Percentiles rank a stretch among this genome's conserved stretches.
These are phyloP conservation scores for Geopyxis carbonaria DNA, from an alignment of 495 filamentous ascomycete genomes.

Conservation along the genomic window DNA sequence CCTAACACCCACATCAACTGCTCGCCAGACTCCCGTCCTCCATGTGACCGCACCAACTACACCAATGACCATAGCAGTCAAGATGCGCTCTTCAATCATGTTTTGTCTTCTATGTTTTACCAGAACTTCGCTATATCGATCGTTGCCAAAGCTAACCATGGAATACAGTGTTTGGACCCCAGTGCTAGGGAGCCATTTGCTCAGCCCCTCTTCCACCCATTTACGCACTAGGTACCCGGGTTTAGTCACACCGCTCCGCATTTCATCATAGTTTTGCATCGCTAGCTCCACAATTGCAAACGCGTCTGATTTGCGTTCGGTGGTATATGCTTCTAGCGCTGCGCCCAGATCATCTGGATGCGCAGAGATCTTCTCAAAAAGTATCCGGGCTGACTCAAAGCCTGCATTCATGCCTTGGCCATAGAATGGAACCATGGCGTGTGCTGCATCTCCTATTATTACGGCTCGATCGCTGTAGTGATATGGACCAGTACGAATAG, in stretches of 20 bases:
- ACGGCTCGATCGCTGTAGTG: conserved; percentile 62
- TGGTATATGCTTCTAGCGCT: conserved; percentile 59
- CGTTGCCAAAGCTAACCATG: conserved; percentile 82
- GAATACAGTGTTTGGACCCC: conserved; percentile 88
- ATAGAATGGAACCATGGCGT: conserved; percentile 96
- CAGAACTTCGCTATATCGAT: conserved; percentile 73
- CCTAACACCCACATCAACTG: background rate
- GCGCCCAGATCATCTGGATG: conserved; percentile 31
- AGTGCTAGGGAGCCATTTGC: conserved; percentile 51
- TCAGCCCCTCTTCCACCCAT: conserved; percentile 66
- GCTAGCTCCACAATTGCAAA: conserved; percentile 87
- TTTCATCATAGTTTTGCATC: conserved; percentile 80
- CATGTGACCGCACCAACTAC: conserved; percentile 4
- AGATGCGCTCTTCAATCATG: conserved; percentile 33
- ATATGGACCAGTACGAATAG: conserved; percentile 49
- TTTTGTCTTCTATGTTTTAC: conserved; percentile 51
- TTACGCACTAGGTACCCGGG: conserved; percentile 64
- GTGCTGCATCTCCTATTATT: conserved; percentile 84
- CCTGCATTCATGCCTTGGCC: conserved; percentile 80
- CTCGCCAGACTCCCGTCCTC: conserved; percentile 1
- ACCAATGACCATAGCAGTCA: conserved; percentile 19
- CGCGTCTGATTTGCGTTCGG: conserved; percentile 54
- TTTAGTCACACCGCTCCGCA: conserved; percentile 65
- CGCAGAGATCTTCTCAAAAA: conserved; percentile 37
- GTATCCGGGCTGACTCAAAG: conserved; percentile 65